Percentiles rank a stretch among this genome's conserved stretches.
Conservation (phyloP, 148 eudicot genomes). For the Gaultheria prostrata region DNA sequence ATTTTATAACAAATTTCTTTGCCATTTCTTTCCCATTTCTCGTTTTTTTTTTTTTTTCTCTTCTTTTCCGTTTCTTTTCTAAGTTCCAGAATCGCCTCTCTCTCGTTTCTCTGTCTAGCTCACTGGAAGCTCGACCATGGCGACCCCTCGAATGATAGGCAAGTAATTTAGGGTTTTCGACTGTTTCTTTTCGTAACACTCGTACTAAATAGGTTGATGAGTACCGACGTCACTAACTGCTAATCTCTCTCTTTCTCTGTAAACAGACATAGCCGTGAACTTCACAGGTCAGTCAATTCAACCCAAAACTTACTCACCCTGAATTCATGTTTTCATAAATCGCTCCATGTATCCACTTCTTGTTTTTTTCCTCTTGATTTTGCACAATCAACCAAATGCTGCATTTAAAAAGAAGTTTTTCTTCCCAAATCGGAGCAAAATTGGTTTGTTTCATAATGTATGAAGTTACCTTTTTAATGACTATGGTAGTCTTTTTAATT, state of each 20-base stretch:
- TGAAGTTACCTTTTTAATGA: no score
- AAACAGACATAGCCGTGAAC: slow-evolving; percentile 89
- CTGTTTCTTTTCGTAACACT: neutral
- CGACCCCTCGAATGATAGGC: slow-evolving; percentile 84
- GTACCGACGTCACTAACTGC: neutral
- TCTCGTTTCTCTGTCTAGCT: slow-evolving; percentile 9
- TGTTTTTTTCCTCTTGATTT: slow-evolving; percentile 4
- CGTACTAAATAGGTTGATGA: neutral
- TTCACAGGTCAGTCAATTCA: slow-evolving; percentile 70
- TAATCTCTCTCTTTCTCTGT: neutral
- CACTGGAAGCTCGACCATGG: slow-evolving; percentile 38
- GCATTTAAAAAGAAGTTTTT: no score
- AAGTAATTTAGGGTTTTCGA: slow-evolving; percentile 23
- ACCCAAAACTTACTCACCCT: slow-evolving; percentile 3
- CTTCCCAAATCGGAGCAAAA: no score
- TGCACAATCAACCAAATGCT: neutral
- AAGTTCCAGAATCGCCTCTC: no score
- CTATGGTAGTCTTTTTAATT: no score
- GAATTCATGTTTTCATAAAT: neutral
- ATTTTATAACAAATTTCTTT: no score
- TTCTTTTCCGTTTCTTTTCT: no score
- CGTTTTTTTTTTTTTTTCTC: no score
- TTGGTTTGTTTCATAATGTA: no score
- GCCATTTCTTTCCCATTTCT: no score
- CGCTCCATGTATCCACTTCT: neutral